These are phyloP conservation scores for Camelina sativa DNA, from an alignment of 345 rosid species.

Conservation along the genomic window DNA sequence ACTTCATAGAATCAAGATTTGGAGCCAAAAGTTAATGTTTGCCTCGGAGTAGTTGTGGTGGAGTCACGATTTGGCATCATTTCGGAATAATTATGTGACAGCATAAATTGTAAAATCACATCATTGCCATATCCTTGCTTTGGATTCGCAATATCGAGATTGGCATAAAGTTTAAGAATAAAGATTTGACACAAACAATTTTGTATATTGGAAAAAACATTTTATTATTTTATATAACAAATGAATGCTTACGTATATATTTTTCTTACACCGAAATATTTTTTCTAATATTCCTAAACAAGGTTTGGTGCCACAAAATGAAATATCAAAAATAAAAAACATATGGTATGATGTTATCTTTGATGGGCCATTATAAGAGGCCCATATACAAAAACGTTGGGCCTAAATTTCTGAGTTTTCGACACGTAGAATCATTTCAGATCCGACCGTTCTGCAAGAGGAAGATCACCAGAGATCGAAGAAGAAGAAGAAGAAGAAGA, in stretches of 20 bases:
- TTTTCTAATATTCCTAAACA: neutral
- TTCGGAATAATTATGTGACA: neutral
- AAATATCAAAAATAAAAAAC: neutral
- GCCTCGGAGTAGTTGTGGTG: neutral
- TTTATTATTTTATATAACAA: neutral
- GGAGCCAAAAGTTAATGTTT: neutral
- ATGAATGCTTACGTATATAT: neutral
- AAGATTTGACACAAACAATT: neutral
- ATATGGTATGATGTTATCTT: neutral
- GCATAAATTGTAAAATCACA: neutral
- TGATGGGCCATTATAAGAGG: neutral
- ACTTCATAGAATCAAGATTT: neutral
- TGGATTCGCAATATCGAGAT: neutral
- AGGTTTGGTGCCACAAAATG: neutral
- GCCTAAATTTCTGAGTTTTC: neutral
- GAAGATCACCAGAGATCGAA: constrained; percentile 34
- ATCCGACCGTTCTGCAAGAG: constrained; percentile 27
- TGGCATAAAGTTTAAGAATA: neutral
- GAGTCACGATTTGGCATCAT: neutral
- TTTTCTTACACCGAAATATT: neutral
- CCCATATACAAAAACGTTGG: constrained; percentile 1
- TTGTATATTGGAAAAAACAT: neutral
- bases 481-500: constrained; percentile 33
- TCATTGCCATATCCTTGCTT: neutral
- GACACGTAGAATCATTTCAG: constrained; percentile 27